Percentiles rank a stretch among this genome's conserved stretches.
phyloP scores from a whole-genome alignment of 179 eudicot species.

The Nepenthes alata region DNA sequence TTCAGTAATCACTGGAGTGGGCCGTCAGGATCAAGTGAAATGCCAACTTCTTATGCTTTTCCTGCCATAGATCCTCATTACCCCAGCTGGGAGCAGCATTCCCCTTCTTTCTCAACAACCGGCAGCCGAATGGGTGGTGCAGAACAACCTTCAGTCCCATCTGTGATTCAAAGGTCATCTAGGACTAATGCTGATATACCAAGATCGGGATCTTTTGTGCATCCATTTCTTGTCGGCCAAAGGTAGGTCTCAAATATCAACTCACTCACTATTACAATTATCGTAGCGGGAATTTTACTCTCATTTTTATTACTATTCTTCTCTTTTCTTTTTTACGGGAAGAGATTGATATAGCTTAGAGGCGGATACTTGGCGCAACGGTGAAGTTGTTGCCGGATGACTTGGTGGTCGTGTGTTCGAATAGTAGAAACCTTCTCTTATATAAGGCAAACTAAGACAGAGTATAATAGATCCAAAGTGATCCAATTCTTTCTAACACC shows the following conservation, averaged over 20 bases:
- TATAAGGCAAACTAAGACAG: too few species aligned
- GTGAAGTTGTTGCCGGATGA: too few species aligned
- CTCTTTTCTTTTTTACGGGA: too few species aligned
- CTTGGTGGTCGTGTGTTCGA: too few species aligned
- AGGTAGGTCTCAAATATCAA: constrained; percentile 28
- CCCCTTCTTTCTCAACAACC: constrained; percentile 33
- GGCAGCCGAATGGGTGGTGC: constrained; percentile 38
- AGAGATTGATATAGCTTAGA: too few species aligned
- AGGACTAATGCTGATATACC: constrained; percentile 44
- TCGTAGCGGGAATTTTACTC: too few species aligned
- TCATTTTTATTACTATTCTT: too few species aligned
- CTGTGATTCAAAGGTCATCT: constrained; percentile 43
- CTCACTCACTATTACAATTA: too few species aligned
- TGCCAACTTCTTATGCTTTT: constrained; percentile 51
- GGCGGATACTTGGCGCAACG: too few species aligned
- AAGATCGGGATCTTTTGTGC: constrained; percentile 54
- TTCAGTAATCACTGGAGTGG: constrained; percentile 64
- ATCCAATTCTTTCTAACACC: too few species aligned
- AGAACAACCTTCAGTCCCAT: constrained; percentile 46
- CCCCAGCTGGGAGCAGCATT: constrained; percentile 60
- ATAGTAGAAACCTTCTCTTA: too few species aligned
- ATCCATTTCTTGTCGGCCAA: constrained; percentile 50
- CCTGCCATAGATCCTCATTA: constrained; percentile 61
- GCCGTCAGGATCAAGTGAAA: constrained; percentile 49
- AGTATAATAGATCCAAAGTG: too few species aligned